Evolutionary conservation across 257 asterid species (phyloP).

Genomic region (Verbascum thapsus): DNA sequence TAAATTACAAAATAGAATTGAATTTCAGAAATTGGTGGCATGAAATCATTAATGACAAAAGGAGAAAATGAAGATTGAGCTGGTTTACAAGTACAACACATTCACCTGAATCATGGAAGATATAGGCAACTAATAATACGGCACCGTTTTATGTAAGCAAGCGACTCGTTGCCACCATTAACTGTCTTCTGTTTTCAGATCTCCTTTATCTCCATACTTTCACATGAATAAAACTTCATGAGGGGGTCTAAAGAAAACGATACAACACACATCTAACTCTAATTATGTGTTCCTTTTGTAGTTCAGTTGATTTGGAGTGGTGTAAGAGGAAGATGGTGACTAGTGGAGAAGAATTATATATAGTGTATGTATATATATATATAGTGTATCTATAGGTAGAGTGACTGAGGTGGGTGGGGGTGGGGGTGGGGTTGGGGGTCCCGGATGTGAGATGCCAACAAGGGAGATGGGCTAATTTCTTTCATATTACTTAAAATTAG

Average conservation of each 20-base stretch:
- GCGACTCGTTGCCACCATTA: conserved; percentile 68
- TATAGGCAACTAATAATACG: conserved; percentile 50
- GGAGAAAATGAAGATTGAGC: conserved; percentile 33
- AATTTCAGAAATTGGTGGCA: conserved; percentile 34
- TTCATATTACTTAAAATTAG: no score
- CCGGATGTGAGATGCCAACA: no score
- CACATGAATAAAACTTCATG: conserved; percentile 74
- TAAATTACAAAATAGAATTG: conserved; percentile 22
- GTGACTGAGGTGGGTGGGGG: background rate
- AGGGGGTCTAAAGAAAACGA: conserved; percentile 46
- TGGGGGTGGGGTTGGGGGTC: no score
- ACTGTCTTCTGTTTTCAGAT: conserved; percentile 49
- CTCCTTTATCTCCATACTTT: conserved; percentile 49
- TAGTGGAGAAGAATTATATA: background rate
- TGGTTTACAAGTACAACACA: conserved; percentile 31
- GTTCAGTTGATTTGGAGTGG: background rate
- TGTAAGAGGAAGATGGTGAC: background rate
- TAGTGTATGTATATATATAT: background rate
- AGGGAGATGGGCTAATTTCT: background rate
- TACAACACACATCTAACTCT: conserved; percentile 30
- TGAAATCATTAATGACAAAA: conserved; percentile 25
- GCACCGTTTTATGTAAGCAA: conserved; percentile 39
- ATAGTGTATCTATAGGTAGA: conserved; percentile 9
- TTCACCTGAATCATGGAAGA: conserved; percentile 75
- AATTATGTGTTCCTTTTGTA: background rate